These are phyloP conservation scores for Phaeoacremonium minimum DNA, from an alignment of 2,329 filamentous ascomycete species.

Conservation along the genomic window DNA sequence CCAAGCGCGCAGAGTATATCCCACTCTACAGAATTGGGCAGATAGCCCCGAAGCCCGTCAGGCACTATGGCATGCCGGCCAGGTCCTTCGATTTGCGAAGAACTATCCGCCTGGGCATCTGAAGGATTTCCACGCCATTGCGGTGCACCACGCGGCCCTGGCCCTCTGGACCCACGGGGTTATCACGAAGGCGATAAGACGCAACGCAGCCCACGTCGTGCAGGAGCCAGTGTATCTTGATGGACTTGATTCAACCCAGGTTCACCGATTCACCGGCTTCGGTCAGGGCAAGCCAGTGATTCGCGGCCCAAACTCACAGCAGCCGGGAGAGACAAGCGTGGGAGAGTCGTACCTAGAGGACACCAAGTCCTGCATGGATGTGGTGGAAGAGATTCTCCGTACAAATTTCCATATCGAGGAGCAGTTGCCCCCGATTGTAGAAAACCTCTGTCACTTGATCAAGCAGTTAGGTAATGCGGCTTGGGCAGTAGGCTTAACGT, in stretches of 20 bases:
- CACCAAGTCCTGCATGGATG: conserved; percentile 53
- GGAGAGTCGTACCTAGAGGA: conserved; percentile 32
- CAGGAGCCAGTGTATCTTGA: conserved; percentile 49
- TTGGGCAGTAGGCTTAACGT: conserved; percentile 25
- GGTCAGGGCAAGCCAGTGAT: conserved; percentile 51
- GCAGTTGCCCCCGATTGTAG: conserved; percentile 57
- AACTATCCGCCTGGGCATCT: conserved; percentile 47
- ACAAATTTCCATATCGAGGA: conserved; percentile 42
- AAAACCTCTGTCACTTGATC: conserved; percentile 62
- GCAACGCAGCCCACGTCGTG: conserved; percentile 21
- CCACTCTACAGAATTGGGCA: conserved; percentile 55
- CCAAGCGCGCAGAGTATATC: conserved; percentile 56
- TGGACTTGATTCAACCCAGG: conserved; percentile 43
- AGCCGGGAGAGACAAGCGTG: conserved; percentile 10
- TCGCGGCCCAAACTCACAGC: conserved; percentile 24
- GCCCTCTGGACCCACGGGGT: conserved; percentile 68
- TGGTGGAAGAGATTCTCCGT: conserved; percentile 51
- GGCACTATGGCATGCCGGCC: conserved; percentile 65
- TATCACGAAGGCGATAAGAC: conserved; percentile 34
- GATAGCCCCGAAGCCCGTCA: conserved; percentile 50
- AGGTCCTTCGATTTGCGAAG: conserved; percentile 58
- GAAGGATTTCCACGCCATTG: conserved; percentile 64
- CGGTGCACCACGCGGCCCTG: conserved; percentile 64
- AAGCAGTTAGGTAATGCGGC: conserved; percentile 53
- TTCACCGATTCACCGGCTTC: conserved; percentile 53